Evolutionary conservation across 1,284 basidiomycete species (phyloP), one percentile per base, ranked within the genome.

Genomic region (Anthracocystis walkeri): DNA sequence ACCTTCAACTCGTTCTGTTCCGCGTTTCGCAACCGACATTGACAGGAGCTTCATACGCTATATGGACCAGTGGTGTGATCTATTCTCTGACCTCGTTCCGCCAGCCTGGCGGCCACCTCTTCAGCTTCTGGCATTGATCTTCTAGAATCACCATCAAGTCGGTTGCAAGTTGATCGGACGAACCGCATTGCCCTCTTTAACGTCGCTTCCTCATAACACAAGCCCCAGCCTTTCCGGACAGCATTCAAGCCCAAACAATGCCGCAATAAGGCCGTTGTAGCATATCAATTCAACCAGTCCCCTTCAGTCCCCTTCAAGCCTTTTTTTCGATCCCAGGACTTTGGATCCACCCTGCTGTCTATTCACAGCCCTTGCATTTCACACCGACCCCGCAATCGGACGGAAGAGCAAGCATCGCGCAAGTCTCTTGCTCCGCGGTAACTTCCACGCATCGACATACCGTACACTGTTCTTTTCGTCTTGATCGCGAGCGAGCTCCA

Each of bases 251-350:
- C 29, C 45, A 42, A 38, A 58, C 35, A 5, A 58, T 63, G 44
- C 21, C 29, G 11, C 48, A 42, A 50, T 55, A 56, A 38, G 18
- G n/a, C 23, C 35, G 7, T 33, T 54, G 21, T 61, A 61, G 45
- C 51, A 54, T 48, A 57, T 23, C 31, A 8, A 20, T 25, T 20
- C 11, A 11, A 45, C 31, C 23, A 23, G 16, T 41, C 5, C 25
- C 18, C 25, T 16, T 46, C 38, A 20, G 4, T 40, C 7, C 53
- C n/a, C n/a, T n/a, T n/a, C n/a, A n/a, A n/a, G n/a, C n/a, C n/a
- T n/a, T n/a, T 62, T 46, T 35, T 38, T 50, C 29, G 7, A 51
- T 38, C 31, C 51, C 53, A 51, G 59, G 2, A 29, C 58, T 12
- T 44, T 20, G 48, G 48, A 31, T 31, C 25, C n/a, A 4, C 16